Percentiles rank a stretch among this genome's conserved stretches.
Evolutionary conservation across 164 flowering plant genomes (phyloP).

Genomic region (Protea cynaroides): DNA sequence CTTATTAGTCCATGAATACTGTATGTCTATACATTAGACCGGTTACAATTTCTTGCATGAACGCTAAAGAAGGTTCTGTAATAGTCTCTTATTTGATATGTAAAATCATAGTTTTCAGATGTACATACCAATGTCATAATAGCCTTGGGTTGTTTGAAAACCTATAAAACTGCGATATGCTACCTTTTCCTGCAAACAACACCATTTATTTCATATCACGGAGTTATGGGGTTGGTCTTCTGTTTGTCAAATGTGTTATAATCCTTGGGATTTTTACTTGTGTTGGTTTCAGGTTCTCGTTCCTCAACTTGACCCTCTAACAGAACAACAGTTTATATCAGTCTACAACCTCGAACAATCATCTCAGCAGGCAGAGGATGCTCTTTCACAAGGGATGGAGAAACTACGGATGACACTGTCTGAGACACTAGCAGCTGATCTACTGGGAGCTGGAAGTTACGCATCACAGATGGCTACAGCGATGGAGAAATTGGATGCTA

Average conservation of each 20-base stretch:
- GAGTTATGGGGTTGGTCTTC: neutral
- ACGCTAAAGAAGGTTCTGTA: too few species aligned
- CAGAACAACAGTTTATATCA: constrained; percentile 54
- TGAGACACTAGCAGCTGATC: constrained; percentile 50
- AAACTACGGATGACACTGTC: constrained; percentile 67
- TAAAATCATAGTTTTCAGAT: too few species aligned
- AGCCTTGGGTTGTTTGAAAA: too few species aligned
- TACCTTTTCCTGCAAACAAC: too few species aligned
- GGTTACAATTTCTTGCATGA: too few species aligned
- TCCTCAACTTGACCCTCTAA: constrained; percentile 63
- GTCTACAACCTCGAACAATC: constrained; percentile 57
- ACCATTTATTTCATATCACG: neutral
- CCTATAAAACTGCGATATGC: too few species aligned
- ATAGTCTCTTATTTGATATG: too few species aligned
- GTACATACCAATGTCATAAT: too few species aligned
- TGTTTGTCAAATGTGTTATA: neutral
- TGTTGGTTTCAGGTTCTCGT: constrained; percentile 58
- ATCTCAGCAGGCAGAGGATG: constrained; percentile 94
- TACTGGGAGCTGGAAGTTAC: constrained; percentile 46
- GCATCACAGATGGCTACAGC: constrained; percentile 53
- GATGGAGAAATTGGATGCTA: constrained; percentile 64
- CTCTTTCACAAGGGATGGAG: constrained; percentile 90
- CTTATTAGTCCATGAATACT: too few species aligned
- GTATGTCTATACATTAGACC: too few species aligned
- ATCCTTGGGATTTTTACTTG: neutral